Conservation (phyloP, 352 stramenopile species). For the Pythium rhizo-oryzae region DNA sequence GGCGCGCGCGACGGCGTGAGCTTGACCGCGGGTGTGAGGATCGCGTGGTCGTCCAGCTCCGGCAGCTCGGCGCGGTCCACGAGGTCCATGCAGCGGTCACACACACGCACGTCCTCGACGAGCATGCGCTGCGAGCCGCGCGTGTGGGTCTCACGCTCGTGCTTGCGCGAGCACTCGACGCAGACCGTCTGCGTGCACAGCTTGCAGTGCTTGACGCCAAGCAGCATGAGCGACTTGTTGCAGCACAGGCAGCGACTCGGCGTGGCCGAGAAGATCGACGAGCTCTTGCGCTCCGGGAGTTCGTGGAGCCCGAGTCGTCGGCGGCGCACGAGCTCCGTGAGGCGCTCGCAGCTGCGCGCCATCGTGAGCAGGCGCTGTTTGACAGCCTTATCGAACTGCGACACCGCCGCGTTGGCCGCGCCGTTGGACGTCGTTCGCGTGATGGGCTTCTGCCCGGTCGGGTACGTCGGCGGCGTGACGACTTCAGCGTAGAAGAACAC, state of each 20-base stretch:
- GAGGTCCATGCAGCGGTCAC: slow-evolving; percentile 59
- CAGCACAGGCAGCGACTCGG: slow-evolving; percentile 65
- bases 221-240: slow-evolving; percentile 48
- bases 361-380: slow-evolving; percentile 28
- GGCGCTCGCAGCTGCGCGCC: slow-evolving; percentile 28
- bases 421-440: slow-evolving; percentile 1
- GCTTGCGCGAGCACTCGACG: slow-evolving; percentile 43
- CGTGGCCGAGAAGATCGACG: slow-evolving; percentile 30
- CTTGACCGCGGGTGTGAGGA: slow-evolving; percentile 35
- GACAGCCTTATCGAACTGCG: slow-evolving; percentile 19
- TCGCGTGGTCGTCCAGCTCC: slow-evolving; percentile 34
- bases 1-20: slow-evolving; percentile 26
- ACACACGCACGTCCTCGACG: slow-evolving; percentile 50
- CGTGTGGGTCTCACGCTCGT: slow-evolving; percentile 30
- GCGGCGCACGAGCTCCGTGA: slow-evolving; percentile 56
- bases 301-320: slow-evolving; percentile 59
- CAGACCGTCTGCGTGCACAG: slow-evolving; percentile 69
- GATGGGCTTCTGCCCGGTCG: neutral
- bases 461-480: neutral
- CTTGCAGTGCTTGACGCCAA: slow-evolving; percentile 50
- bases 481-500: slow-evolving; percentile 33
- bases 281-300: slow-evolving; percentile 39
- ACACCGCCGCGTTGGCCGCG: neutral
- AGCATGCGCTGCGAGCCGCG: slow-evolving; percentile 22
- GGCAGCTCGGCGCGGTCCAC: slow-evolving; percentile 56